Percentiles rank a stretch among this genome's conserved stretches.
Evolutionary conservation across 805 yeast genomes (phyloP).

Genomic region (Saccharomycopsis vini): DNA sequence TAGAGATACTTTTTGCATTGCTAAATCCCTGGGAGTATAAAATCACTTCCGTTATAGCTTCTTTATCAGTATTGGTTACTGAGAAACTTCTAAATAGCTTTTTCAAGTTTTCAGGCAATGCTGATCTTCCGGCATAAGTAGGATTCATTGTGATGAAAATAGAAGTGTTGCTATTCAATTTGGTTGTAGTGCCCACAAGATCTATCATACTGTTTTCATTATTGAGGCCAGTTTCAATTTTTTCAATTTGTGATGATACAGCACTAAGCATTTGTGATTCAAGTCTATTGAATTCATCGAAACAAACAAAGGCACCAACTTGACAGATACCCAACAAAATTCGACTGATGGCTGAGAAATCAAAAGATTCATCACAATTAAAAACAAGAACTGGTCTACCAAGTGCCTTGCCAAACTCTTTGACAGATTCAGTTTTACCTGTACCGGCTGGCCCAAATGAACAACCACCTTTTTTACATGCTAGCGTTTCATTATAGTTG

Average conservation of each 20-base stretch:
- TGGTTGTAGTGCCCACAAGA: constrained; percentile 34
- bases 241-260: constrained; percentile 70
- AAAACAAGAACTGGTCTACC: constrained; percentile 82
- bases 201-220: constrained; percentile 24
- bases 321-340: constrained; percentile 70
- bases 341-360: constrained; percentile 68
- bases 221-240: constrained; percentile 49
- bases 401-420: constrained; percentile 69
- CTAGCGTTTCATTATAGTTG: constrained; percentile 65
- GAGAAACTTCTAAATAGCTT: constrained; percentile 69
- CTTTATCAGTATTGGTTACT: constrained; percentile 63
- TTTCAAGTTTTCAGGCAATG: constrained; percentile 77
- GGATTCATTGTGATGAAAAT: constrained; percentile 90
- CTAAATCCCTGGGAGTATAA: constrained; percentile 64
- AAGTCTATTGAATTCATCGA: constrained; percentile 87
- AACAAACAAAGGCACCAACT: constrained; percentile 91
- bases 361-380: constrained; percentile 86
- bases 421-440: constrained; percentile 88
- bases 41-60: constrained; percentile 60
- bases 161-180: constrained; percentile 46
- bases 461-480: constrained; percentile 75
- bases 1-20: constrained; percentile 37
- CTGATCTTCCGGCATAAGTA: constrained; percentile 72
- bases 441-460: constrained; percentile 97
- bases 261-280: constrained; percentile 69